Percentiles rank a stretch among this genome's conserved stretches.
These are phyloP conservation scores for Epichloe sibirici DNA, from an alignment of 2,329 filamentous ascomycete genomes.

Conservation along the genomic window DNA sequence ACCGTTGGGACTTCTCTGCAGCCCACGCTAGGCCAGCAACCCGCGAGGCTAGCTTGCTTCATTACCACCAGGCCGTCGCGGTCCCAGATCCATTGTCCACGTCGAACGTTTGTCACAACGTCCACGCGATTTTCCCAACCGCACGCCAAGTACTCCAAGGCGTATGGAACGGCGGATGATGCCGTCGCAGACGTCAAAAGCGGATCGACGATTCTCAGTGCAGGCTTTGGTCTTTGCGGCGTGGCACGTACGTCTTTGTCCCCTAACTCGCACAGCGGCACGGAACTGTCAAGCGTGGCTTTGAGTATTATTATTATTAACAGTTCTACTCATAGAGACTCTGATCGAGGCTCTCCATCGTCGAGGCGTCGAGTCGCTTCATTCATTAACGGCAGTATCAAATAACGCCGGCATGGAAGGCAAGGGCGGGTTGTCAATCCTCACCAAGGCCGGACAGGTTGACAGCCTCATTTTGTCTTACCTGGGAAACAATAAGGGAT, in stretches of 20 bases:
- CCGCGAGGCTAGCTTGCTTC: neutral
- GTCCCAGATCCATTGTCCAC: neutral
- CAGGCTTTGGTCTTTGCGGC: conserved; percentile 73
- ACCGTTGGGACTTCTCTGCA: neutral
- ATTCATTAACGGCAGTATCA: conserved; percentile 62
- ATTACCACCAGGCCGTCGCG: neutral
- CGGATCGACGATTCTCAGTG: conserved; percentile 59
- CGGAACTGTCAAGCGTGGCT: neutral
- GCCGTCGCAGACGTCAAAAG: conserved; percentile 61
- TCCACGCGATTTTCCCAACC: conserved; percentile 4
- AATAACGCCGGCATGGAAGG: conserved; percentile 68
- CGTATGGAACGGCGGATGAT: conserved; percentile 46
- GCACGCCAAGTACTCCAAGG: conserved; percentile 29
- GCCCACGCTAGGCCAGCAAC: neutral
- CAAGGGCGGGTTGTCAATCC: conserved; percentile 53
- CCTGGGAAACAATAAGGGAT: conserved; percentile 63
- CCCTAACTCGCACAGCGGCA: neutral
- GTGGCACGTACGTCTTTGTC: conserved; percentile 37
- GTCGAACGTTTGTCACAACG: conserved; percentile 6
- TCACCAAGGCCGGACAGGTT: conserved; percentile 59
- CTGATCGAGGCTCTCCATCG: conserved; percentile 56
- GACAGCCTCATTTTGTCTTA: conserved; percentile 63
- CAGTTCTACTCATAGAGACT: conserved; percentile 40
- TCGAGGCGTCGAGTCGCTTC: conserved; percentile 46
- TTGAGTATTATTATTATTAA: conserved; percentile 1